Evolutionary conservation across 2,329 filamentous ascomycete genomes (phyloP), one percentile per base, ranked within the genome.

Genomic region (Pyrenochaeta sp.): DNA sequence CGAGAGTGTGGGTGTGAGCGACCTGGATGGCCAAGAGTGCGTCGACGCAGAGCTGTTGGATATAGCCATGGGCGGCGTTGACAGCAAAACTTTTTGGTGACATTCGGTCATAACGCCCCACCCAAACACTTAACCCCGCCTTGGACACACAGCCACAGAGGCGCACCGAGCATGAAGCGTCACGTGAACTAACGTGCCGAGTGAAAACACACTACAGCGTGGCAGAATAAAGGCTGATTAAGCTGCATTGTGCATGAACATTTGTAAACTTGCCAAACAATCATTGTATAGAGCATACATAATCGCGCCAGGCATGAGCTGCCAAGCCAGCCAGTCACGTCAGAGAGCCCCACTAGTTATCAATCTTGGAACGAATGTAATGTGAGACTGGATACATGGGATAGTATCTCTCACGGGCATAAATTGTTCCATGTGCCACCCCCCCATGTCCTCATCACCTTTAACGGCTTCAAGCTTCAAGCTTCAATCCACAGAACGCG

Each of bases 321-420:
- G 55, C 53, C 55, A 64, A 63, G 68, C 63, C 56, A 66, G 63
- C 58, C 58, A 66, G 63, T 57, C 66, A 55, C 67, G 69, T 72
- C 69, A 72, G 68, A 73, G 69, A 58, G 64, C 67, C 64, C 64
- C 54, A 45, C 49, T 60, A 35, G 30, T 33, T 27, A 63, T 68
- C 49, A 47, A 58, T 75, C 61, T 75, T 48, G 72, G 73, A 73
- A 72, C 66, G 54, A 63, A 71, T 71, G 63, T 68, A 75, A 75
- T 75, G 72, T 73, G 69, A 71, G 63, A 51, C 49, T 60, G 58
- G 67, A 72, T 69, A 68, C 71, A 75, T 72, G 55, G 58, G 52
- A 51, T 59, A 36, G 71, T 67, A 72, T 71, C 68, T 68, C 66
- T 68, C 72, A 74, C 71, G 69, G 70, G 72, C 71, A 74, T 75